A percentile compares a stretch with the other conserved stretches of the same genome.
Conservation (phyloP, 352 stramenopile genomes). For the Globisporangium nunn region DNA sequence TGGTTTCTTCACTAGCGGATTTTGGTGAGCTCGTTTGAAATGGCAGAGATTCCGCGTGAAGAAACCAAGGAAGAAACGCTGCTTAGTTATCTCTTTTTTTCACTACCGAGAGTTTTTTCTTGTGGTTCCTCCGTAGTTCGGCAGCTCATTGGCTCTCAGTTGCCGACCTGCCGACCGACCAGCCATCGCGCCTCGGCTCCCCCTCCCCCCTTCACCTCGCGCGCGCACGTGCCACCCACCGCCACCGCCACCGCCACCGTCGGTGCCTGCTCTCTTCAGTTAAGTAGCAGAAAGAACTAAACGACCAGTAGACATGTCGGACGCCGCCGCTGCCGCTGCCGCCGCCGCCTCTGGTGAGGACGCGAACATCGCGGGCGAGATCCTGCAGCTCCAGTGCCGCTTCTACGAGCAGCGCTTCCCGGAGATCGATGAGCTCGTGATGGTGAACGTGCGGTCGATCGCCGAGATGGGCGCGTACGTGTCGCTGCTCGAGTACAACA, state of each 20-base stretch:
- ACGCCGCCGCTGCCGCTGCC: slow-evolving; percentile 4
- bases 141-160: neutral
- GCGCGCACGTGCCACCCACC: neutral
- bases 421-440: slow-evolving; percentile 97
- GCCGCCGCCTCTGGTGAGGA: slow-evolving; percentile 32
- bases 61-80: neutral
- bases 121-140: neutral
- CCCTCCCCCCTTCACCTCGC: neutral
- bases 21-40: too few relatives aligned
- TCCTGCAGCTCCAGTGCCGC: slow-evolving; percentile 78
- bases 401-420: slow-evolving; percentile 93
- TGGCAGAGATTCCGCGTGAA: neutral
- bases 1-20: too few relatives aligned
- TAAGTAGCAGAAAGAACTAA: too few relatives aligned
- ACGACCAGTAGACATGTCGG: neutral
- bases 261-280: too few relatives aligned
- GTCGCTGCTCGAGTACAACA: slow-evolving; percentile 99
- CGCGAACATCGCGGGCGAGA: slow-evolving; percentile 45
- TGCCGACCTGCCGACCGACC: neutral
- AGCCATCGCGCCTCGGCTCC: neutral
- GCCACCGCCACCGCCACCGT: neutral
- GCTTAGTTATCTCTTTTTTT: neutral
- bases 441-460: slow-evolving; percentile 94
- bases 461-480: slow-evolving; percentile 99
- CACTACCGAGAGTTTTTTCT: neutral